Evolutionary conservation across 2,329 filamentous ascomycete species (phyloP).

Genomic region (Arthrobotrys sphaeroides): DNA sequence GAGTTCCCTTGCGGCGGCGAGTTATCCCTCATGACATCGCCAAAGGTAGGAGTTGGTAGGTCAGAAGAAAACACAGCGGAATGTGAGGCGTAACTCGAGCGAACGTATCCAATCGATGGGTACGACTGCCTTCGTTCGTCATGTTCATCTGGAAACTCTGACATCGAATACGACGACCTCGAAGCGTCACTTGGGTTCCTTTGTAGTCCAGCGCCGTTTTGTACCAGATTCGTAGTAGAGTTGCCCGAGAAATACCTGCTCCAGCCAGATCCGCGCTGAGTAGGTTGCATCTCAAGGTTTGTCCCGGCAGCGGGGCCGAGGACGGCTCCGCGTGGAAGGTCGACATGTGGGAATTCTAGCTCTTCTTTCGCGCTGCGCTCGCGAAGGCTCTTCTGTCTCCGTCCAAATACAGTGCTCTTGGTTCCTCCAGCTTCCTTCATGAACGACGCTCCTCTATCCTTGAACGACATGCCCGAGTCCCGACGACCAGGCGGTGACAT

Average conservation of each 20-base stretch:
- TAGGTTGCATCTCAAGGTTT: conserved; percentile 51
- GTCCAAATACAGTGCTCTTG: conserved; percentile 38
- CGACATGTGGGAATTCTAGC: conserved; percentile 40
- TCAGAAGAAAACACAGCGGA: conserved; percentile 44
- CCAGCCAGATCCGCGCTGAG: conserved; percentile 56
- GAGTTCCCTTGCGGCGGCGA: conserved; percentile 31
- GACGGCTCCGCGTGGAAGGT: conserved; percentile 38
- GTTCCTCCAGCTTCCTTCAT: conserved; percentile 56
- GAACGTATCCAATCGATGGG: conserved; percentile 52
- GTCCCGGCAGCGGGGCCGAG: conserved; percentile 45
- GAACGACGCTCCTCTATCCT: conserved; percentile 57
- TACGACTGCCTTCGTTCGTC: conserved; percentile 50
- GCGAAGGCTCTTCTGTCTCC: conserved; percentile 39
- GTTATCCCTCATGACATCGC: conserved; percentile 51
- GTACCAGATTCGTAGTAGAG: conserved; percentile 57
- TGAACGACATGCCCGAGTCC: conserved; percentile 56
- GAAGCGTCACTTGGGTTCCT: conserved; percentile 49
- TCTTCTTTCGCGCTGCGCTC: conserved; percentile 35
- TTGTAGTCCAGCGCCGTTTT: conserved; percentile 43
- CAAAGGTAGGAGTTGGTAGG: conserved; percentile 49
- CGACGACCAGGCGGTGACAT: background rate
- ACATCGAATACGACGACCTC: conserved; percentile 51
- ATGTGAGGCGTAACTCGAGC: conserved; percentile 47
- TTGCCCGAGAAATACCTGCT: conserved; percentile 58
- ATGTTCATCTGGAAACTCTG: conserved; percentile 44